Base-by-base conservation (phyloP, 2,329 filamentous ascomycete genomes). In the Aspergillus piperis region DNA sequence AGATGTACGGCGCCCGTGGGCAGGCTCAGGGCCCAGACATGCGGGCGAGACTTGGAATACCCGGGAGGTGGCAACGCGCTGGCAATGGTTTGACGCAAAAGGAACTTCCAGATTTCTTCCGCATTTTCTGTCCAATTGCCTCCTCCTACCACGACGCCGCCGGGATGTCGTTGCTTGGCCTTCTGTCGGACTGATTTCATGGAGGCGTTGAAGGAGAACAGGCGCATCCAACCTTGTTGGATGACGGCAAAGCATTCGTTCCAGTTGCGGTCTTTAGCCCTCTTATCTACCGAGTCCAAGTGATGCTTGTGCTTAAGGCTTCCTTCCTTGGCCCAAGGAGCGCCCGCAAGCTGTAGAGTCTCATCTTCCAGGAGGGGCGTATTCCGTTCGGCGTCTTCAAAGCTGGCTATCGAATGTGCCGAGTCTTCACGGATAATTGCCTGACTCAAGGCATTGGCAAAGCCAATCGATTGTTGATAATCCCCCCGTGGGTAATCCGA, bases 111-210 rank as follows among this genome's bases (percentile, higher is more conserved):
- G 8, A 97, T 82, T 65, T 88, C 91, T 65, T 96, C 92, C 5
- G 95, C 95, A 72, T 96, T 98, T 67, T 97, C 93, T 75, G 94
- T 94, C 95, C 95, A 99, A 75, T 99, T 98, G 23, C 95, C 95
- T 62, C 95, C 95, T 66, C 95, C 95, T 2, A 98, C 95, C 6
- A 90, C 84, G 27, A 88, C 86, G 11, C 86, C 87, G 8, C 84
- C 83, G 59, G 81, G 82, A 55, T 81, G 77, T 23, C 78, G 79
- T 62, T 81, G 81, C 60, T 82, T 71, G 75, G 81, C 64, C 86
- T 91, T 92, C 67, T 87, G 84, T 5, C 73, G 71, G 67, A 88
- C 80, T 1, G 90, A 91, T 74, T 95, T 95, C 64, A 81, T 80
- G 47, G 87, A 88, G n/a, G 87, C 84, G 50, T 88, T 89, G 78